Evolutionary conservation across 768 basidiomycete genomes (phyloP).

Genomic region (Leccinum arenicola): DNA sequence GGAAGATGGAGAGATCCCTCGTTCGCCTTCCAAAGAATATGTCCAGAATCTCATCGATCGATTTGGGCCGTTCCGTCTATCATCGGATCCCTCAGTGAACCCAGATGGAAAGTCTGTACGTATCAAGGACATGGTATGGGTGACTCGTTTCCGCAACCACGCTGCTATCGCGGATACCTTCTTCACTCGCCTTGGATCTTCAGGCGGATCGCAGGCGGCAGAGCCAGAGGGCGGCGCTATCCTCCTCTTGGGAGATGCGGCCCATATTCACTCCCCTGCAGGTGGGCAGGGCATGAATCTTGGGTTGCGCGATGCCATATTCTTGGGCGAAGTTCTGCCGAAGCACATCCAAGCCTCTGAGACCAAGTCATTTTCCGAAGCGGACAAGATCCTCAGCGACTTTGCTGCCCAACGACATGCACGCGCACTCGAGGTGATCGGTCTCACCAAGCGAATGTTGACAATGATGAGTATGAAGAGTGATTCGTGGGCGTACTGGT

Average conservation of each 20-base stretch:
- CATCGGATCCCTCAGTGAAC: slow-evolving; percentile 37
- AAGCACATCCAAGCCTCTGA: neutral
- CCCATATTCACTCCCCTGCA: neutral
- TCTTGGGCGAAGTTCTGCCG: neutral
- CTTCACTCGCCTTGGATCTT: slow-evolving; percentile 32
- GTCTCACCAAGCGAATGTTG: slow-evolving; percentile 16
- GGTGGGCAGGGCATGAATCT: neutral
- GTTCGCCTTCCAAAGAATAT: slow-evolving; percentile 39
- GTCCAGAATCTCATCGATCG: slow-evolving; percentile 43
- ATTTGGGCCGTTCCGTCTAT: slow-evolving; percentile 37
- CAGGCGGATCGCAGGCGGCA: neutral
- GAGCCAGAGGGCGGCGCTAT: slow-evolving; percentile 5
- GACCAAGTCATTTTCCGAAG: neutral
- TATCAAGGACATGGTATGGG: slow-evolving; percentile 43
- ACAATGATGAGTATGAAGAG: slow-evolving; percentile 20
- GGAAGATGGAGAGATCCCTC: slow-evolving; percentile 2
- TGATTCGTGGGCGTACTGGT: slow-evolving; percentile 15
- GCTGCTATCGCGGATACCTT: slow-evolving; percentile 42
- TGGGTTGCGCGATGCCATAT: neutral
- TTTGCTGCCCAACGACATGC: neutral
- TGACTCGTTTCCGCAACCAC: slow-evolving; percentile 46
- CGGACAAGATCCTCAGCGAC: neutral
- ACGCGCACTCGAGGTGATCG: neutral
- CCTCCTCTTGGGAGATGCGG: neutral
- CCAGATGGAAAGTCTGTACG: slow-evolving; percentile 27